Base-by-base conservation (phyloP, 2,329 filamentous ascomycete genomes). In the Shiraia bambusicola region DNA sequence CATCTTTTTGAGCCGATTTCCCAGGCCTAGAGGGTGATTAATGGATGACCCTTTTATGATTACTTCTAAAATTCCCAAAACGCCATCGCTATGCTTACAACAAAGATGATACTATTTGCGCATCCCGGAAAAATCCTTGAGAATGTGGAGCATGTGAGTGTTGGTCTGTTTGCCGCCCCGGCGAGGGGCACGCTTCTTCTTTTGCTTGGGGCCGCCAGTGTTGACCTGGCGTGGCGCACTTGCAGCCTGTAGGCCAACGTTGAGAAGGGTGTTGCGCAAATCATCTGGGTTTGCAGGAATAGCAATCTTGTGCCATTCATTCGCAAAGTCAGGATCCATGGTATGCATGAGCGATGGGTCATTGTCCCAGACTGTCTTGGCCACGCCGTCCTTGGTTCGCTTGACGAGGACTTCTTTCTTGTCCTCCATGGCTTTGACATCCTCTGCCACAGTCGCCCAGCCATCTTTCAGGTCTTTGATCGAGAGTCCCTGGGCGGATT, bases 391-490 rank as follows among this genome's bases (percentile, higher is more conserved):
- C 74, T 97, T 97, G 41, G 91, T 91, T 47, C 91, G 82, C 15
- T 88, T 87, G 5, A 96, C 88, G 26, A 97, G 77, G 32, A 97
- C 77, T 67, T 86, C 85, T 61, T 91, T 85, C 65, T 87, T 81
- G 28, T 71, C 72, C 73, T 96, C 92, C 37, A 98, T 78, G 54
- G 81, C 76, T 49, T 86, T 80, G 65, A 98, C 86, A 8, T 86
- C 80, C 14, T 85, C 80, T 47, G 91, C 83, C 61, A 89, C 94
- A 58, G 86, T 84, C 16, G 86, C 83, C 93, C 93, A 98, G 50
- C 93, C 93, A 66, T 98, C 93, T 71, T 95, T 95, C 48, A 98
- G 79, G 59, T 96, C 90, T 67, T 89, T 90, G 49, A 97, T 88
- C 27, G 78, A 79, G 40, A 97, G 81, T 10, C 88, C 89, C 52